phyloP scores from a whole-genome alignment of 2,329 filamentous ascomycete genomes.

The Fusarium sp. region DNA sequence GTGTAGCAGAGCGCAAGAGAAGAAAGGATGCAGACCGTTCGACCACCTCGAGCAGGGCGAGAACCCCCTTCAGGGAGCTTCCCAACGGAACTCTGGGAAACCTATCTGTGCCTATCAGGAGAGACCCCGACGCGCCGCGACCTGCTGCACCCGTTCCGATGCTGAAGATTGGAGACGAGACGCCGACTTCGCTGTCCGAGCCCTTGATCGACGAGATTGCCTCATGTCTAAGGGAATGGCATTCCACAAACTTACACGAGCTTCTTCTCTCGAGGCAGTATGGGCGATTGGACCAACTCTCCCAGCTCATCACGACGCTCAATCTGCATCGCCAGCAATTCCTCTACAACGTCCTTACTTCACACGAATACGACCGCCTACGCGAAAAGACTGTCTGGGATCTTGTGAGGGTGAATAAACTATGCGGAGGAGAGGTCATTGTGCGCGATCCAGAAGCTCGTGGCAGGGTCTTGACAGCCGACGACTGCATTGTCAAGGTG shows the following conservation, averaged over 20 bases:
- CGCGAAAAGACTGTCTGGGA: slow-evolving; percentile 96
- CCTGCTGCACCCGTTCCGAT: slow-evolving; percentile 94
- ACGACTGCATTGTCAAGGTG: slow-evolving; percentile 91
- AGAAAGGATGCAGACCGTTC: slow-evolving; percentile 46
- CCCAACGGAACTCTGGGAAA: slow-evolving; percentile 52
- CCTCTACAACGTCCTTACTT: slow-evolving; percentile 90
- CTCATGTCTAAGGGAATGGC: slow-evolving; percentile 96
- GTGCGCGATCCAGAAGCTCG: slow-evolving; percentile 85
- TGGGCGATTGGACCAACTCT: slow-evolving; percentile 78
- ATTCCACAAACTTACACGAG: slow-evolving; percentile 95
- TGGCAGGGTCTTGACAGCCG: slow-evolving; percentile 85
- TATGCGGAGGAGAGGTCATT: slow-evolving; percentile 92
- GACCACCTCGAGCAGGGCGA: slow-evolving; percentile 38
- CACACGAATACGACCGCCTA: slow-evolving; percentile 78
- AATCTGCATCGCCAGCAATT: slow-evolving; percentile 88
- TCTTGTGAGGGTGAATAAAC: slow-evolving; percentile 90
- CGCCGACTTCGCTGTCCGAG: slow-evolving; percentile 85
- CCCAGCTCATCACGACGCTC: slow-evolving; percentile 79
- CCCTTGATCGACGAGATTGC: slow-evolving; percentile 97
- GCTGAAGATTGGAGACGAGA: slow-evolving; percentile 97
- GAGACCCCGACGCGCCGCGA: slow-evolving; percentile 73
- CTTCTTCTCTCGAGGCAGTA: slow-evolving; percentile 86
- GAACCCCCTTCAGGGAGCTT: slow-evolving; percentile 49
- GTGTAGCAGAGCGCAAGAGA: slow-evolving; percentile 49
- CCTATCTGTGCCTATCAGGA: slow-evolving; percentile 59